Percentiles rank a stretch among this genome's conserved stretches.
Conservation (phyloP, 106 monocot species). For the Phalaenopsis aphrodite region DNA sequence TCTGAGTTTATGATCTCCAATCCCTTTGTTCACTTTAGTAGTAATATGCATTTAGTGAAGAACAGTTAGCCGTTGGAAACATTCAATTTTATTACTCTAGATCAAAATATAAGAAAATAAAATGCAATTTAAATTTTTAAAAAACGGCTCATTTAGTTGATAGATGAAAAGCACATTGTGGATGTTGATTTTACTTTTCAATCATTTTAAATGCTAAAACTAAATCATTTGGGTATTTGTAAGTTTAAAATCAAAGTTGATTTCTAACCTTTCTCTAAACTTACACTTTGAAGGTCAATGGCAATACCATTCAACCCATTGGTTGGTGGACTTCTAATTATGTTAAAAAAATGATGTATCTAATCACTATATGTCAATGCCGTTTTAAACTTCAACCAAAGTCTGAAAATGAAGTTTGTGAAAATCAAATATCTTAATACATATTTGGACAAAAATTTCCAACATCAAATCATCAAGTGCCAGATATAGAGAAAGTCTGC, state of each 20-base stretch:
- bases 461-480: no score
- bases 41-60: background rate
- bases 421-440: no score
- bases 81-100: background rate
- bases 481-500: no score
- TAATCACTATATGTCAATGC: no score
- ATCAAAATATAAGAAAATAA: background rate
- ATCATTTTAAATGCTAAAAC: background rate
- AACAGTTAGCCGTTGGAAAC: background rate
- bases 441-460: no score
- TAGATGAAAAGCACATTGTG: background rate
- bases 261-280: background rate
- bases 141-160: background rate
- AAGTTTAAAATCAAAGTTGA: no score
- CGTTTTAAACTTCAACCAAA: no score
- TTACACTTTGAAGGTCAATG: background rate
- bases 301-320: background rate
- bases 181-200: background rate
- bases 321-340: background rate
- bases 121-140: background rate
- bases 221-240: background rate
- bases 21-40: constrained; percentile 37
- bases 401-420: no score
- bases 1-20: constrained; percentile 31
- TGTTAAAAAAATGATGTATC: background rate